Conservation (phyloP, 2,329 filamentous ascomycete genomes). For the Sporothrix luriei region DNA sequence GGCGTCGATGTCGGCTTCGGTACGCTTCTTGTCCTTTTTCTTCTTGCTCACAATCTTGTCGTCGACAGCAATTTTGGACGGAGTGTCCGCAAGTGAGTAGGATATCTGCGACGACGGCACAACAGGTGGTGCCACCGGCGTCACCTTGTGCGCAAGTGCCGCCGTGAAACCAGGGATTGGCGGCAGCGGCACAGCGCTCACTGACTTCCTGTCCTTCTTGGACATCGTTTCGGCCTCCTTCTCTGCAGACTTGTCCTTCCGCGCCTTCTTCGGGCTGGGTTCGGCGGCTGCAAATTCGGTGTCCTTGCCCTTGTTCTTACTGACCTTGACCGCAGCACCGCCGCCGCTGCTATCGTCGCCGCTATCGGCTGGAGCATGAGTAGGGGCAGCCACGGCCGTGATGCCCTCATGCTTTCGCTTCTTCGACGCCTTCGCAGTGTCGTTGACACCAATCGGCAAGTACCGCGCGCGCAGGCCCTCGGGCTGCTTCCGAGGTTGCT, state of each 20-base stretch:
- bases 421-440: constrained; percentile 35
- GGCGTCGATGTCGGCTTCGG: background rate
- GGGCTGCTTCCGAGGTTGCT: constrained; percentile 64
- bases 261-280: constrained; percentile 27
- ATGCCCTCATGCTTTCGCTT: constrained; percentile 47
- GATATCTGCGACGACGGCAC: constrained; percentile 29
- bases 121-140: constrained; percentile 38
- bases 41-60: constrained; percentile 22
- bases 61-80: constrained; percentile 31
- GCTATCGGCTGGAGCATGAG: background rate
- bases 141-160: constrained; percentile 35
- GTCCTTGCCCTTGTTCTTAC: constrained; percentile 37
- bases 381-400: background rate
- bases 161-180: constrained; percentile 3
- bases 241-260: constrained; percentile 35
- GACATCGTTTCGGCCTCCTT: constrained; percentile 21
- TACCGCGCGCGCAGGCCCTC: constrained; percentile 68
- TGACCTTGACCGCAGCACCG: constrained; percentile 41
- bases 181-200: constrained; percentile 28
- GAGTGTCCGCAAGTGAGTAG: constrained; percentile 32
- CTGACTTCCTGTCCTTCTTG: constrained; percentile 21
- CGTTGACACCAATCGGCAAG: constrained; percentile 62
- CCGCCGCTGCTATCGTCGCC: background rate
- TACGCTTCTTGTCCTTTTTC: constrained; percentile 31
- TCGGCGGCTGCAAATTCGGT: background rate